Evolutionary conservation across 169 alveolate genomes (phyloP).

Genomic region (Condylostoma magnum): DNA sequence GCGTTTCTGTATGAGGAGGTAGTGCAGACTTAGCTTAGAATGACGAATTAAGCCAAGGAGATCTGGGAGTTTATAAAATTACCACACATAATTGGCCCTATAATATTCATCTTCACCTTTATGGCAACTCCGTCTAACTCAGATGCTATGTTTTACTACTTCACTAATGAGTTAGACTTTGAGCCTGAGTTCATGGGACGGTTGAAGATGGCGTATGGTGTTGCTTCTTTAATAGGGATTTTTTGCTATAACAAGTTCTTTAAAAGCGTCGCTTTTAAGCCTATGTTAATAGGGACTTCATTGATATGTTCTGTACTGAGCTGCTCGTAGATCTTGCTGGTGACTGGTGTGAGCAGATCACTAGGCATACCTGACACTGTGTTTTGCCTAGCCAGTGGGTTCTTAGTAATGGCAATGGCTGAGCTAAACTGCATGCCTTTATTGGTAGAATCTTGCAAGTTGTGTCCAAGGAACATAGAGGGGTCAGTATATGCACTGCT

Average conservation of each 20-base stretch:
- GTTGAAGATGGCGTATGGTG: constrained; percentile 89
- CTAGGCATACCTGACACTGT: constrained; percentile 88
- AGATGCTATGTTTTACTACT: constrained; percentile 93
- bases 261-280: constrained; percentile 81
- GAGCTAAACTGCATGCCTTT: constrained; percentile 88
- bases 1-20: constrained; percentile 80
- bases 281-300: constrained; percentile 86
- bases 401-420: constrained; percentile 89
- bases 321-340: constrained; percentile 78
- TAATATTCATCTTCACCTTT: constrained; percentile 85
- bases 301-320: constrained; percentile 77
- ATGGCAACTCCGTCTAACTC: constrained; percentile 83
- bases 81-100: constrained; percentile 88
- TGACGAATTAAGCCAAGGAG: constrained; percentile 65
- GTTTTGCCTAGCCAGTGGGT: constrained; percentile 89
- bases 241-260: constrained; percentile 82
- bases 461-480: constrained; percentile 96
- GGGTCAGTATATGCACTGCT: constrained; percentile 95
- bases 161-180: constrained; percentile 90
- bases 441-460: constrained; percentile 89
- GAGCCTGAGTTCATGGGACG: constrained; percentile 93
- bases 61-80: constrained; percentile 76
- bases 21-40: constrained; percentile 51
- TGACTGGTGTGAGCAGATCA: constrained; percentile 79
- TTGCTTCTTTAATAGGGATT: constrained; percentile 91